Percentiles rank a stretch among this genome's conserved stretches.
Evolutionary conservation across 768 basidiomycete species (phyloP).

Genomic region (Pleurotus djamor): DNA sequence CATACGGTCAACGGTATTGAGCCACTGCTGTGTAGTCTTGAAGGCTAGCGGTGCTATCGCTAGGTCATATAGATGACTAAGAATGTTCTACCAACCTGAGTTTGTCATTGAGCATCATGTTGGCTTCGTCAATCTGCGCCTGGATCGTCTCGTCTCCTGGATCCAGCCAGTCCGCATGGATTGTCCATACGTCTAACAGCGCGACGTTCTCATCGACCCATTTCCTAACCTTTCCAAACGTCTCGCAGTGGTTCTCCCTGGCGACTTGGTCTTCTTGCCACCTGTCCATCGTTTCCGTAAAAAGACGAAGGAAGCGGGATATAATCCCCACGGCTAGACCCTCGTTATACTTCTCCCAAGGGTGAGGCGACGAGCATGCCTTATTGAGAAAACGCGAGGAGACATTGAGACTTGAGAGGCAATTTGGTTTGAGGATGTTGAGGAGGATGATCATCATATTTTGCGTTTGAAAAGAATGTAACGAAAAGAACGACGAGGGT

Average conservation of each 20-base stretch:
- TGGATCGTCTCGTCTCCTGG: background rate
- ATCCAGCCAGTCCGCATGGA: background rate
- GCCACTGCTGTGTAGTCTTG: too few species aligned
- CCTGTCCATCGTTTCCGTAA: background rate
- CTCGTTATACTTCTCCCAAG: background rate
- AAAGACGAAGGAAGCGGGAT: background rate
- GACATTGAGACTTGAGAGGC: background rate
- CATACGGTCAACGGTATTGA: too few species aligned
- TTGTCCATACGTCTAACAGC: background rate
- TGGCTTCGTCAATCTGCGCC: background rate
- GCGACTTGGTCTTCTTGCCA: background rate
- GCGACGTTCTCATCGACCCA: conserved; percentile 3
- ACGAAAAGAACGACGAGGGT: background rate
- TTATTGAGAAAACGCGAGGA: background rate
- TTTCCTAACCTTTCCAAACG: background rate
- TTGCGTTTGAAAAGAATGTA: background rate
- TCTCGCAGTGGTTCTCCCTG: background rate
- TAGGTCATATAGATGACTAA: too few species aligned
- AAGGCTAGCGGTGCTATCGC: too few species aligned
- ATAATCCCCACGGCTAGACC: background rate
- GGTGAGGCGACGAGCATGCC: background rate
- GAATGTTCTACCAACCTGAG: too few species aligned
- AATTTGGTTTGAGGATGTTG: background rate
- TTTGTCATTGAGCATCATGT: background rate
- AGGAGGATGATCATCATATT: conserved; percentile 3